These are phyloP conservation scores for Kodamaea leandrae DNA, from an alignment of 805 yeast genomes.

Conservation along the genomic window DNA sequence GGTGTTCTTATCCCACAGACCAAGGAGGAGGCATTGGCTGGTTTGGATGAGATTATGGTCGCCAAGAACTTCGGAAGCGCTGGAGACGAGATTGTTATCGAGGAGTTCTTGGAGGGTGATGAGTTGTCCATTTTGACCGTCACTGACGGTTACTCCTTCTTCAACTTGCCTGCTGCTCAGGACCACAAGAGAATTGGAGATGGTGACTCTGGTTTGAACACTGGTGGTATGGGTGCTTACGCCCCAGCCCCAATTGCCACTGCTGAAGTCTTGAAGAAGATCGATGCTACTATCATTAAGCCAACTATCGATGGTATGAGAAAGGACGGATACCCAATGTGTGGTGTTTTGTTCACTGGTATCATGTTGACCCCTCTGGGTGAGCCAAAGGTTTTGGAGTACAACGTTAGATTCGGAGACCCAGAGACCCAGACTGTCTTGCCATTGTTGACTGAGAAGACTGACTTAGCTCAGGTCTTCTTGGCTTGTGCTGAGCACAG, in stretches of 20 bases:
- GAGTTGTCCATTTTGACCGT: slow-evolving; percentile 91
- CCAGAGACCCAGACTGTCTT: slow-evolving; percentile 98
- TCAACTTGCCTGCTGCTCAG: slow-evolving; percentile 94
- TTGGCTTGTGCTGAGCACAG: slow-evolving; percentile 93
- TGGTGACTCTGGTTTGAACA: slow-evolving; percentile 90
- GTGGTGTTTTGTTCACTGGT: slow-evolving; percentile 94
- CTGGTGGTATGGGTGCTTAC: slow-evolving; percentile 99
- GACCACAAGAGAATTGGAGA: slow-evolving; percentile 96
- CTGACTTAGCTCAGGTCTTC: slow-evolving; percentile 93
- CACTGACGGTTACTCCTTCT: slow-evolving; percentile 88
- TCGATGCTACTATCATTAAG: slow-evolving; percentile 71
- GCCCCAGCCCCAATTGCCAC: slow-evolving; percentile 98
- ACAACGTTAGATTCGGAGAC: slow-evolving; percentile 97
- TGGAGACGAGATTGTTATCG: slow-evolving; percentile 90
- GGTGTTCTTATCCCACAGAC: slow-evolving; percentile 92
- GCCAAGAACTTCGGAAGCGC: slow-evolving; percentile 87
- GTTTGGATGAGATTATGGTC: slow-evolving; percentile 85
- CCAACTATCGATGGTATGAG: slow-evolving; percentile 97
- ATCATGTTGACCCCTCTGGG: slow-evolving; percentile 74
- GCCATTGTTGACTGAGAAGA: slow-evolving; percentile 74
- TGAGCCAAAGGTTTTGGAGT: slow-evolving; percentile 95
- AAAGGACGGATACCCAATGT: slow-evolving; percentile 90
- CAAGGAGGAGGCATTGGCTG: slow-evolving; percentile 80
- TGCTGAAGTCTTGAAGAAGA: slow-evolving; percentile 62
- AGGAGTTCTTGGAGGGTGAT: slow-evolving; percentile 95